Evolutionary conservation across 345 rosid species (phyloP).

Genomic region (Abelmoschus esculentus): DNA sequence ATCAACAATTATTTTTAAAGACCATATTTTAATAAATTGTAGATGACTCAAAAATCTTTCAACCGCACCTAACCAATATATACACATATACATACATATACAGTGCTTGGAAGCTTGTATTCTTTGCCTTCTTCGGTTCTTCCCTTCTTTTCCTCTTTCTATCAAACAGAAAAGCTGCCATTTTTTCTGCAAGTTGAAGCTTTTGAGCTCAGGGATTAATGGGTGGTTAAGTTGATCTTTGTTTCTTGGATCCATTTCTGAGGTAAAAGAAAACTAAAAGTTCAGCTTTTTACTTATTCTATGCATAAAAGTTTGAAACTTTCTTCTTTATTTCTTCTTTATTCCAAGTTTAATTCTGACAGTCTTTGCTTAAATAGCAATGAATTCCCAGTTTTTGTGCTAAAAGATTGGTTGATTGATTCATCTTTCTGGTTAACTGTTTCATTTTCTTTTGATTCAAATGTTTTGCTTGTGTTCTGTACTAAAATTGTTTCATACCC

Average conservation of each 20-base stretch:
- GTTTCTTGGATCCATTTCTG: conserved; percentile 27
- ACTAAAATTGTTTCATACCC: no score
- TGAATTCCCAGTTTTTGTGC: background rate
- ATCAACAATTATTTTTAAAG: no score
- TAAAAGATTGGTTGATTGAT: background rate
- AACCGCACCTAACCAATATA: no score
- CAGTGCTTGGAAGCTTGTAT: background rate
- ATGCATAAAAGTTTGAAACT: conserved; percentile 23
- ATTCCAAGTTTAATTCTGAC: background rate
- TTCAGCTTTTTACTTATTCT: conserved; percentile 12
- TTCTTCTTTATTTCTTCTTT: background rate
- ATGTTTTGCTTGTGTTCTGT: no score
- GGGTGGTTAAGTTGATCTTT: conserved; percentile 10
- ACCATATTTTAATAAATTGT: no score
- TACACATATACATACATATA: background rate
- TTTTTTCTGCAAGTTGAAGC: background rate
- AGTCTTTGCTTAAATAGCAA: no score
- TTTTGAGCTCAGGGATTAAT: background rate
- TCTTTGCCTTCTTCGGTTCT: background rate
- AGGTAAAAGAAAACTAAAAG: conserved; percentile 21
- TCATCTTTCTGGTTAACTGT: no score
- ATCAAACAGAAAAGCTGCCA: background rate
- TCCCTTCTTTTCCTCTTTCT: background rate
- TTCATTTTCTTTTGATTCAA: no score
- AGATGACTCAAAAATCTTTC: no score